These are phyloP conservation scores for Lactarius sanguifluus DNA, from an alignment of 768 basidiomycete genomes.

Conservation along the genomic window DNA sequence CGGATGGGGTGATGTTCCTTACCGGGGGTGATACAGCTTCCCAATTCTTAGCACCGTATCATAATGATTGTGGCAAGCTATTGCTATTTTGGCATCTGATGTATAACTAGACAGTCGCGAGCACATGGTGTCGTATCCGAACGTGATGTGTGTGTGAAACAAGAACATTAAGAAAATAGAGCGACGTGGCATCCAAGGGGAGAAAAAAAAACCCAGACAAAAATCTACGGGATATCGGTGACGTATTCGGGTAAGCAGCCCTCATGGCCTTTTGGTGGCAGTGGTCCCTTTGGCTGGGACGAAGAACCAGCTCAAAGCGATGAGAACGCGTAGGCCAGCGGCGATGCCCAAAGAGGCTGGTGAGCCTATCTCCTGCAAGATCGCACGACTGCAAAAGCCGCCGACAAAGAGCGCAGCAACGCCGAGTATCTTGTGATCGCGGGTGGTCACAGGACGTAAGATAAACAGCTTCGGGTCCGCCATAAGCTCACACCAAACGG, in stretches of 20 bases:
- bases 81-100: background rate
- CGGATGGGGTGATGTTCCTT: constrained; percentile 41
- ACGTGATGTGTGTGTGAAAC: background rate
- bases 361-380: constrained; percentile 58
- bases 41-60: background rate
- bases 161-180: background rate
- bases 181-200: too few relatives aligned
- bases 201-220: background rate
- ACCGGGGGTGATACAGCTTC: constrained; percentile 39
- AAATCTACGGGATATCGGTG: background rate
- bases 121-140: background rate
- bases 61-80: background rate
- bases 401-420: constrained; percentile 71
- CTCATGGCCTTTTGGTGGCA: constrained; percentile 7
- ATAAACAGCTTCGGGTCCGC: constrained; percentile 76
- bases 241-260: background rate
- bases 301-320: constrained; percentile 65
- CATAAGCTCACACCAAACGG: constrained; percentile 86
- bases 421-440: constrained; percentile 72
- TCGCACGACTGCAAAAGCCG: constrained; percentile 63
- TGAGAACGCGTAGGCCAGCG: constrained; percentile 58
- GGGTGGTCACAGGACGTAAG: constrained; percentile 51
- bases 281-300: constrained; percentile 45
- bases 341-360: constrained; percentile 67
- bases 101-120: background rate